Evolutionary conservation across 305 asterid genomes (phyloP), one percentile per base, ranked within the genome.

Genomic region (Fraxinus greggii): DNA sequence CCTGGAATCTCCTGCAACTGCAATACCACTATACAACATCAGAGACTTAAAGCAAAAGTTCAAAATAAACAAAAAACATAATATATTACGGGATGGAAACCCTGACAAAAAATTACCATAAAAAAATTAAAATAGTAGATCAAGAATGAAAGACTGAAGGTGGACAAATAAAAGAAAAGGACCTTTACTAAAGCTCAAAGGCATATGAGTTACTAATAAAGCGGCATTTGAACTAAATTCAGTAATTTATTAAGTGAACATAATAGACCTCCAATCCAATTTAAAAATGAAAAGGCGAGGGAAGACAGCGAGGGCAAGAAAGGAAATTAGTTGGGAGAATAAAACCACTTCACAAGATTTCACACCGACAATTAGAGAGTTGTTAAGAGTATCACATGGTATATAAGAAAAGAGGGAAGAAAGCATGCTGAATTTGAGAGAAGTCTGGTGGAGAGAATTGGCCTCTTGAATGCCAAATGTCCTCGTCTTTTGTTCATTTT

Each of bases 1-100:
- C 99, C 97, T 1, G 97, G 96, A 84, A 92, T 89, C 89, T 94
- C 97, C 90, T 87, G 90, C 90, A 94, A 82, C 98, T 95, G 93
- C 89, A 90, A 85, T 79, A 31, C 10, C 59, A 78, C 81, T 5
- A 33, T 80, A 85, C 65, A 75, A 67, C 2, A 74, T 61, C 78
- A 81, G 70, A 36, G 76, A 36, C 35, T 21, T 19, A 76, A 35
- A 24, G 19, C 31, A 75, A 36, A 33, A 15, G 2, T 29, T 29
- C 72, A 79, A 79, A 33, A 24, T 23, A 67, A 67, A 67, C 74
- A 67, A 8, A 10, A 51, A 67, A 12, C 3, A 67, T 13, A 3
- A 65, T 65, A 24, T 26, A 65, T 26, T 65, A 65, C 10, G 17
- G 17, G n/a, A 24, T 26, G 19, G 19, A 26, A 65, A 26, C 73